Base-by-base conservation (phyloP, 2,329 filamentous ascomycete species). In the Exophiala spinifera region DNA sequence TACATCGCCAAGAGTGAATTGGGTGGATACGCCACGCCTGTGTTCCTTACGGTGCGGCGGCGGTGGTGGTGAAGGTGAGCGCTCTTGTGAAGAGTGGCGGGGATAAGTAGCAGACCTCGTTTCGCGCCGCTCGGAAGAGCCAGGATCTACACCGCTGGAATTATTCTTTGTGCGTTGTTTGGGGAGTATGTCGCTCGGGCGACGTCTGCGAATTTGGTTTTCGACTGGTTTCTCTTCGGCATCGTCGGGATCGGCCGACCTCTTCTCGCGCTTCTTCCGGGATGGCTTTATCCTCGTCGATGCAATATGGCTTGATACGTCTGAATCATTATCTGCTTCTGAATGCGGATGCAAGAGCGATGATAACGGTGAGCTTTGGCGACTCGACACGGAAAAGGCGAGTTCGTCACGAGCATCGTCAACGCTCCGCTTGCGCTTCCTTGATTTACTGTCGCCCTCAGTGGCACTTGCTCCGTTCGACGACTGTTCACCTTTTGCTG, bases 101-200 rank as follows among this genome's bases (percentile, higher is more conserved):
- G 64, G 64, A 53, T 67, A 65, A 19, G 63, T 68, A 13, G 64
- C 64, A 37, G 63, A 66, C 46, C 65, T 55, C 37, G 64, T 66
- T 52, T 66, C 66, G 42, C 66, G 60, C 23, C 65, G 59, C 49
- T 67, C 65, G 47, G 55, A 39, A 23, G 55, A 42, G 20, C 39
- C 52, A 23, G 47, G 54, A 37, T 62, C 59, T 39, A 36, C 42
- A 49, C 56, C 57, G 31, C 49, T 43, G 20, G 37, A 46, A 52
- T 50, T 59, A 33, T 55, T 59, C 50, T 58, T 61, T 57, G 47
- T 53, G 39, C 55, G 61, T 51, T 56, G 51, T 53, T 61, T 61
- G 53, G 59, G 45, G 33, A 60, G 47, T 31, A 60, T 50, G 46
- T 64, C 62, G 46, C 59, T 62, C 14, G 61, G 62, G 17, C 59